Conservation (phyloP, 2,329 filamentous ascomycete species). For the Fusarium annulatum region DNA sequence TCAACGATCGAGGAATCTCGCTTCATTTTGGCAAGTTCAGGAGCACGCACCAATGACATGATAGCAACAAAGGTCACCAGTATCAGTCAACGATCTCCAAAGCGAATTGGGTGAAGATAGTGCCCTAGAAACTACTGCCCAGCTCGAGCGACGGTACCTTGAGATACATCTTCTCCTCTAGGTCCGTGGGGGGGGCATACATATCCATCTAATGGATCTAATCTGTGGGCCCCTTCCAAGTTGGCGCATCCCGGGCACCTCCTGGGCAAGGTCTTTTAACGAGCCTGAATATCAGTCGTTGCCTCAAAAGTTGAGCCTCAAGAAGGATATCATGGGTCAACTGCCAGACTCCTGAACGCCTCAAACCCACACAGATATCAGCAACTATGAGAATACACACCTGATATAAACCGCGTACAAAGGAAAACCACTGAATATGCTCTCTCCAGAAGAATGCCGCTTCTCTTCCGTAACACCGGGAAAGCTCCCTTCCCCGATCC, state of each 20-base stretch:
- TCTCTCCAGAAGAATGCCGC: slow-evolving; percentile 4
- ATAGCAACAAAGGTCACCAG: slow-evolving; percentile 9
- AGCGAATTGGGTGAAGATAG: slow-evolving; percentile 30
- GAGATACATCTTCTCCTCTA: slow-evolving; percentile 9
- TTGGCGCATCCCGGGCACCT: slow-evolving; percentile 24
- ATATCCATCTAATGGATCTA: slow-evolving; percentile 17
- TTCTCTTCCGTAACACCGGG: slow-evolving; percentile 36
- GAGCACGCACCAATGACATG: neutral
- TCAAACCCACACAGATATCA: neutral
- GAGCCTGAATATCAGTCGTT: slow-evolving; percentile 12
- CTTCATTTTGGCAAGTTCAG: neutral
- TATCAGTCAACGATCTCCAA: slow-evolving; percentile 7
- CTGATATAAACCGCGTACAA: neutral
- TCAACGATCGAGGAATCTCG: neutral
- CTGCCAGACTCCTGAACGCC: neutral
- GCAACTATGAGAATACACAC: neutral
- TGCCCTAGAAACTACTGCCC: slow-evolving; percentile 14
- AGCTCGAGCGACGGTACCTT: slow-evolving; percentile 18
- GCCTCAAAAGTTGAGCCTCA: slow-evolving; percentile 18
- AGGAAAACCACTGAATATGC: neutral
- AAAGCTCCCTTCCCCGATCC: slow-evolving; percentile 37
- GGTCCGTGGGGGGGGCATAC: slow-evolving; percentile 4
- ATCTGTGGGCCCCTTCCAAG: slow-evolving; percentile 33
- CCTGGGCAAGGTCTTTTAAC: slow-evolving; percentile 18
- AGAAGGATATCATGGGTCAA: neutral